A percentile compares a stretch with the other conserved stretches of the same genome.
Evolutionary conservation across 768 basidiomycete genomes (phyloP).

Genomic region (Boletus coccyginus): DNA sequence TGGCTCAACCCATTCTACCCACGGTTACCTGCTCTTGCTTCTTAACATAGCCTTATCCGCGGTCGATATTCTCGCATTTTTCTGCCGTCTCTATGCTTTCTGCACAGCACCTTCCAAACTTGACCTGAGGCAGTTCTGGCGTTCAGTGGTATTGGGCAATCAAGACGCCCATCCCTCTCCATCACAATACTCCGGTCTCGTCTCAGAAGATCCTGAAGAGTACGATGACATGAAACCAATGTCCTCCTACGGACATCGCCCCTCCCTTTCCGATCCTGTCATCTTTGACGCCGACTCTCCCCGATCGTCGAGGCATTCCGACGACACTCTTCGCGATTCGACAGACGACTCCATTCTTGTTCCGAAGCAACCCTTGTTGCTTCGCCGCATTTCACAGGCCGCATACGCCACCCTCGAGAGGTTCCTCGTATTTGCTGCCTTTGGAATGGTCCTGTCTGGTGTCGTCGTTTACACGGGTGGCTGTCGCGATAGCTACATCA

Average conservation of each 20-base stretch:
- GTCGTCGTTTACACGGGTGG: conserved; percentile 83
- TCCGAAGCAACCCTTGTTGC: conserved; percentile 27
- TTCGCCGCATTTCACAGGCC: conserved; percentile 43
- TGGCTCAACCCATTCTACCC: conserved; percentile 56
- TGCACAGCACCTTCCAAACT: conserved; percentile 42
- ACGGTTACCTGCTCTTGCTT: conserved; percentile 58
- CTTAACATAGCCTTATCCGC: conserved; percentile 44
- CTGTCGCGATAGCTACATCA: conserved; percentile 74
- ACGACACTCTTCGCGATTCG: conserved; percentile 53
- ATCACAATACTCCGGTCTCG: conserved; percentile 58
- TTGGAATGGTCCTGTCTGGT: conserved; percentile 63
- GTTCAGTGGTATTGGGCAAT: conserved; percentile 50
- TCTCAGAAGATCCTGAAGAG: conserved; percentile 53
- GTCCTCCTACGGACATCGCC: conserved; percentile 34
- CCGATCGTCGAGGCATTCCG: conserved; percentile 44
- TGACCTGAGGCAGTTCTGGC: conserved; percentile 53
- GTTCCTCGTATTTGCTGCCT: conserved; percentile 66
- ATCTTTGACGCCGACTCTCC: conserved; percentile 48
- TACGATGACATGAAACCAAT: conserved; percentile 44
- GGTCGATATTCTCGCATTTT: conserved; percentile 51
- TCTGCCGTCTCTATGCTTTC: conserved; percentile 53
- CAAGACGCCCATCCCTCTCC: conserved; percentile 28
- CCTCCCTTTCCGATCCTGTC: conserved; percentile 52
- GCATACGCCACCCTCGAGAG: conserved; percentile 59
- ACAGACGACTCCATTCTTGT: conserved; percentile 17